Base-by-base conservation (phyloP, 306 rosid species). In the Quercus cerris region DNA sequence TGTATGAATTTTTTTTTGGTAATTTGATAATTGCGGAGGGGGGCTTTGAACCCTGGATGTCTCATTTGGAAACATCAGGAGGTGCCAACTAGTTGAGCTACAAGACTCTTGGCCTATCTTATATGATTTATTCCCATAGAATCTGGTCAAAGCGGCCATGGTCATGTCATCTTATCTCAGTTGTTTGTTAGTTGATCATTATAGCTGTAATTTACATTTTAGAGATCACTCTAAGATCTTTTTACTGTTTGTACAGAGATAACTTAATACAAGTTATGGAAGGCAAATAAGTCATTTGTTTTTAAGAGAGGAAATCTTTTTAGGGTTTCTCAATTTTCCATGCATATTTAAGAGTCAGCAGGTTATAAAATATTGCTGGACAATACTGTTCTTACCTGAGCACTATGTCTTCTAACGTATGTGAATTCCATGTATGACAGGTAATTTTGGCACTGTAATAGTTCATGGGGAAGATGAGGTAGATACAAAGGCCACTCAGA, bases 401-500 rank as follows among this genome's bases (percentile, higher is more conserved):
- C 44, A 64, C 27, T 73, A 11, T 63, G 67, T 31, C 55, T 77
- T 78, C 75, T 76, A 12, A 68, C 41, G 25, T 51, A 74, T 74
- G 73, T 55, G 79, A 74, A 81, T 68, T 73, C 22, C 9, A 6
- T 68, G 19, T 83, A 49, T 80, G 70, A 73, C 89, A 93, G 99
- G 90, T 78, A 85, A 87, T 80, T 93, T 91, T 85, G 97, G 92
- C 82, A 93, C 98, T 5, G 77, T 93, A 27, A 87, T 93, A 80
- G 28, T 95, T 79, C 99, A 91, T 76, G 85, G 78, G 80, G 90
- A 85, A 71, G 97, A 86, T 76, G 92, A 84, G 78, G 75, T 78
- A 30, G 88, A 75, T 78, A 86, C 75, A 83, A 56, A 76, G 41
- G 73, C 64, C 63, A 70, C 41, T 57, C 70, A 28, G 73, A 72